Percentiles rank a stretch among this genome's conserved stretches.
Evolutionary conservation across 257 asterid genomes (phyloP).

Genomic region (Fraxinus cuspidata): DNA sequence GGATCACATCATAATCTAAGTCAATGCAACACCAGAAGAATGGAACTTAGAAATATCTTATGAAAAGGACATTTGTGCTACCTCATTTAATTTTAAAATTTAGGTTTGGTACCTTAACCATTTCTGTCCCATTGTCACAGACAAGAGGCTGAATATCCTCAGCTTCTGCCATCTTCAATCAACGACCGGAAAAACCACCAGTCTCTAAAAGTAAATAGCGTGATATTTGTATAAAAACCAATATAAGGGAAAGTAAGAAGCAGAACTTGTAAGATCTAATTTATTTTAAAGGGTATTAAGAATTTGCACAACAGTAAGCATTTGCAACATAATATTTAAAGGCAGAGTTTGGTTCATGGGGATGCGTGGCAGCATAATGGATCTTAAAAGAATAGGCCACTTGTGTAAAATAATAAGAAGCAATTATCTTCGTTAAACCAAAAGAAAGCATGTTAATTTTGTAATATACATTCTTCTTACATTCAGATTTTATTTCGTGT

Average conservation of each 20-base stretch:
- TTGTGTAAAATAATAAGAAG: not conserved
- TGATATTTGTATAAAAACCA: not conserved
- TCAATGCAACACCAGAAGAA: not conserved
- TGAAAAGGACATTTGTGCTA: not conserved
- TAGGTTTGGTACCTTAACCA: constrained; percentile 21
- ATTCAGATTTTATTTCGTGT: not conserved
- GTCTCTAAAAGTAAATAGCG: not conserved
- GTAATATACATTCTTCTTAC: not conserved
- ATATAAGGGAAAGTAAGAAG: not conserved
- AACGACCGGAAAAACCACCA: not conserved
- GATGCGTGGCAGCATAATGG: not conserved
- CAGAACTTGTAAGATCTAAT: not conserved
- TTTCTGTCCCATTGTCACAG: constrained; percentile 30
- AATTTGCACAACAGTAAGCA: not conserved
- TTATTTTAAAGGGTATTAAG: not conserved
- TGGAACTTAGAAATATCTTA: not conserved
- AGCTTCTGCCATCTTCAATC: constrained; percentile 14
- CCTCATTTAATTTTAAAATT: not conserved
- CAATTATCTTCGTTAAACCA: not conserved
- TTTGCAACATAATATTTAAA: not conserved
- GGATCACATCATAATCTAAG: not conserved
- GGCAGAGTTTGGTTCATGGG: not conserved
- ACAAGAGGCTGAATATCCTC: constrained; percentile 33
- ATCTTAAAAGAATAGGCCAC: not conserved
- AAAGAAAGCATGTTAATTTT: not conserved